Conservation (phyloP, 345 rosid genomes). For the Populus euphratica region DNA sequence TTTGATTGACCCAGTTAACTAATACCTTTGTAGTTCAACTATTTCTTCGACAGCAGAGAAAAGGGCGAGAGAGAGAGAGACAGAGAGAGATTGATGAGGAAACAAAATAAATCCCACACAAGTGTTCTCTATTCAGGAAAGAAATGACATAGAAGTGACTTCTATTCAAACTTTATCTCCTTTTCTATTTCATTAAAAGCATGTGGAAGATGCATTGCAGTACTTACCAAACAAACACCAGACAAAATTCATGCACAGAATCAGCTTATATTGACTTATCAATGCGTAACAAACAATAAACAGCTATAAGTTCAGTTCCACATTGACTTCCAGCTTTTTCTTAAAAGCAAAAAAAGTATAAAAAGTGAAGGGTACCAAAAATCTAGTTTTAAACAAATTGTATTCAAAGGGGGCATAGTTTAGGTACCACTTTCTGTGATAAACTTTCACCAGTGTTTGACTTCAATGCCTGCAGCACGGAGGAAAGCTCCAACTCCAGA, state of each 20-base stretch:
- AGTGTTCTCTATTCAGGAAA: not conserved
- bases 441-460: slow-evolving; percentile 41
- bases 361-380: not conserved
- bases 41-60: not conserved
- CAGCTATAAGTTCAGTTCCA: not conserved
- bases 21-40: not conserved
- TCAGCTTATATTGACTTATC: not conserved
- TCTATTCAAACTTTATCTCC: not conserved
- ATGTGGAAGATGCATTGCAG: not conserved
- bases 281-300: not conserved
- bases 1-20: not conserved
- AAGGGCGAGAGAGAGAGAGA: too few species aligned
- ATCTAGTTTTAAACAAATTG: not conserved
- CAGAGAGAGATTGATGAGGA: not conserved
- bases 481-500: slow-evolving; percentile 74
- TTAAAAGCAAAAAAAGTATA: not conserved
- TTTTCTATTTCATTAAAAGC: not conserved
- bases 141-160: not conserved
- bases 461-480: slow-evolving; percentile 59
- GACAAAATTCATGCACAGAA: not conserved
- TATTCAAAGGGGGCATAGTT: slow-evolving; percentile 4
- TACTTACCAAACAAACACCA: not conserved
- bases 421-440: slow-evolving; percentile 39
- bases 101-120: not conserved
- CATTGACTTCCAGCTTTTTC: not conserved